Percentiles rank a stretch among this genome's conserved stretches.
phyloP scores from a whole-genome alignment of 306 rosid species.

The barrel medic (Medicago truncatula) region MtrunA17r5.0-ANR NC_053048.1:12525001-12525500 shows the following conservation, averaged over 20 bases:
- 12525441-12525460: constrained; percentile 1
- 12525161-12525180: background rate
- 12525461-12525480: constrained; percentile 20
- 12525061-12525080: constrained; percentile 22
- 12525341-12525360: background rate
- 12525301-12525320: constrained; percentile 19
- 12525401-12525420: background rate
- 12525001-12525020: constrained; percentile 39
- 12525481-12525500: constrained; percentile 9
- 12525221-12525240: constrained; percentile 24
- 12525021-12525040: constrained; percentile 33
- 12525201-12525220: constrained; percentile 11
- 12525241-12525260: constrained; percentile 1
- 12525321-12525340: constrained; percentile 13
- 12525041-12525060: constrained; percentile 29
- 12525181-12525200: constrained; percentile 31
- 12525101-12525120: constrained; percentile 29
- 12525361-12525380: background rate
- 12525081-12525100: constrained; percentile 34
- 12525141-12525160: constrained; percentile 24
- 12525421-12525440: background rate
- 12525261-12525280: background rate
- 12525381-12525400: background rate
- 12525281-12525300: constrained; percentile 9
- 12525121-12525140: constrained; percentile 1